Evolutionary conservation across 2,329 filamentous ascomycete genomes (phyloP), one percentile per base, ranked within the genome.

Genomic region (Beauveria sp.): DNA sequence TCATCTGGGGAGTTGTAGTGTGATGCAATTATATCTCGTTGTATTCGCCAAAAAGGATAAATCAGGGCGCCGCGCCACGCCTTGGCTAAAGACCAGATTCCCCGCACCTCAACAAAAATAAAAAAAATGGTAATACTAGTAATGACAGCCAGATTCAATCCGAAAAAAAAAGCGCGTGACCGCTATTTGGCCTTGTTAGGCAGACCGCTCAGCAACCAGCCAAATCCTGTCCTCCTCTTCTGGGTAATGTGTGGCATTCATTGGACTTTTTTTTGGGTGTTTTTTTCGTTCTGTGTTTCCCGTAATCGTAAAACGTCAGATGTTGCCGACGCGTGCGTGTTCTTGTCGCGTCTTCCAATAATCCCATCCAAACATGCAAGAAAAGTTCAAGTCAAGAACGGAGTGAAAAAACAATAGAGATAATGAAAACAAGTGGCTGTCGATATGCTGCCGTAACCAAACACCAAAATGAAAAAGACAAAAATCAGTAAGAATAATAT

Each of bases 91-190:
- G 16, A 56, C 22, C 26, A 22, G 38, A 14, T 43, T 46, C 54
- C 54, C 54, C 54, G 54, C 54, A 56, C 42, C 54, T 42, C 54
- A 56, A 56, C 54, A 56, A 48, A 56, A 56, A 45, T 1, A 42
- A 1, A 28, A 38, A 31, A n/a, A 26, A 54, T 54, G 14, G 18
- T 56, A 48, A 56, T 55, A 56, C 18, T 46, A 43, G n/a, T 43
- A 56, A 46, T 22, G 42, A 24, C 50, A 53, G 31, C 54, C 40
- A 22, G 22, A 56, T 45, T 48, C 42, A 56, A 48, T 16, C 24
- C 38, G 31, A 42, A 48, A 53, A 53, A 56, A 34, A 31, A 22
- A 12, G 42, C 54, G 54, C 54, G 54, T 56, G 54, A 56, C 42
- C 54, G 43, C 43, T n/a, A 56, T 28, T 46, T 56, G 42, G 26